Evolutionary conservation across 1,284 basidiomycete species (phyloP).

Genomic region (Cutaneotrichosporon mucoides): DNA sequence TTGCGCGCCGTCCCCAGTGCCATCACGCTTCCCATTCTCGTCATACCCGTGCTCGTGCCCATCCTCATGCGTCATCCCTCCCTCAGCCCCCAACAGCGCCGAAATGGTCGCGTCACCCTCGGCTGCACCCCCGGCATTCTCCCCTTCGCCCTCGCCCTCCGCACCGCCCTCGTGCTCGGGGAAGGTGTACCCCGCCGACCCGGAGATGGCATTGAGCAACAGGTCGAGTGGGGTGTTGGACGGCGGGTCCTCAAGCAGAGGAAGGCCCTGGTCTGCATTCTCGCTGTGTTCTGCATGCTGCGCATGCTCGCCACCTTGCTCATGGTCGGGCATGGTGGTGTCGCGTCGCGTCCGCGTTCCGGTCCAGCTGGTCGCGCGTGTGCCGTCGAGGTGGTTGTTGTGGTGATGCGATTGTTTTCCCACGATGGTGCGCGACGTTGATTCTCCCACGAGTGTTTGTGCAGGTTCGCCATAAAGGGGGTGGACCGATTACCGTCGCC

Average conservation of each 20-base stretch:
- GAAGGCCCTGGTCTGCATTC: conserved; percentile 3
- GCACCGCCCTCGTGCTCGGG: neutral
- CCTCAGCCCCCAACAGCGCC: neutral
- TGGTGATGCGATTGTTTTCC: conserved; percentile 16
- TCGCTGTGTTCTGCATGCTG: neutral
- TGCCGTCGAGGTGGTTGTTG: neutral
- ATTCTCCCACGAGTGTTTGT: neutral
- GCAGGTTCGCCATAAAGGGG: neutral
- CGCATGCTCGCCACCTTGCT: conserved; percentile 7
- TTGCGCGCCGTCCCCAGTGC: neutral
- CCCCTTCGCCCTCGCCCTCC: neutral
- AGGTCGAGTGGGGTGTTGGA: conserved; percentile 35
- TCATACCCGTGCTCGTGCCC: neutral
- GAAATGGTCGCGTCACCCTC: neutral
- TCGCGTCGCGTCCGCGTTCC: too few relatives aligned
- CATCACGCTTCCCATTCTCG: too few relatives aligned
- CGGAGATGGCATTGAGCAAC: conserved; percentile 43
- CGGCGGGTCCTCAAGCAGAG: conserved; percentile 18
- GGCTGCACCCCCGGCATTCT: neutral
- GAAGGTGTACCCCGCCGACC: conserved; percentile 13
- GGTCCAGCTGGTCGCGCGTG: neutral
- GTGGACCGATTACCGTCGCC: neutral
- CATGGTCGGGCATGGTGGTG: conserved; percentile 8
- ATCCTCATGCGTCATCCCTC: neutral
- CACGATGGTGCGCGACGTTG: conserved; percentile 4